Evolutionary conservation across 2,329 filamentous ascomycete genomes (phyloP), one percentile per base, ranked within the genome.

Genomic region (Colletotrichum liaoningense): DNA sequence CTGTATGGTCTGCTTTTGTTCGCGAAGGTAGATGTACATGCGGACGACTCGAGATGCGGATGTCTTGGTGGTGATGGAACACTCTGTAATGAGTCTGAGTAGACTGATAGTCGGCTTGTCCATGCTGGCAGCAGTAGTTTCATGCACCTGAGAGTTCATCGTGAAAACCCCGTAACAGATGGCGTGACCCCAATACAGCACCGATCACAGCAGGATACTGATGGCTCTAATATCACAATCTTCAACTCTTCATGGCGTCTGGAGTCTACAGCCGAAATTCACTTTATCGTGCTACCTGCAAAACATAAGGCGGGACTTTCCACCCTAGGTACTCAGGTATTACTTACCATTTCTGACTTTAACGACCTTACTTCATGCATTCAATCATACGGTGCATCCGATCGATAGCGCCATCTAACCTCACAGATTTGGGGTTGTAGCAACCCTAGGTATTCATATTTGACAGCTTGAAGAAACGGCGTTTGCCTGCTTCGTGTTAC

Each of bases 1-100:
- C 94, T 94, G 12, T 90, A 84, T 3, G 93, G 92, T 4, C 92
- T 85, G 56, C 86, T 85, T n/a, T 92, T 85, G 0, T 92, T 94
- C 78, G 93, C 93, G 80, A 94, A 90, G n/a, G 84, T 72, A 0
- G 86, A 88, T 1, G 42, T 46, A 4, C 19, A 19, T 9, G 3
- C 19, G 7, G n/a, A 46, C 42, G 0, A 9, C 1, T 46, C 7
- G 19, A n/a, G 42, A n/a, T 8, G 7, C 14, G 14, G 35, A 16
- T 42, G 35, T 42, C 14, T 42, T 46, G 7, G 7, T 46, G 16
- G 16, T 8, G 19, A n/a, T 19, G 1, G 7, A 46, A 0, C 19
- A 46, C 7, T 46, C 7, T 46, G 42, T n/a, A 3, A 4, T 46
- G 7, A 3, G 42, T n/a, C 8, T 11, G 19, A 19, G 3, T 4